These are phyloP conservation scores for Naematelia encephala DNA, from an alignment of 768 basidiomycete genomes.

Conservation along the genomic window DNA sequence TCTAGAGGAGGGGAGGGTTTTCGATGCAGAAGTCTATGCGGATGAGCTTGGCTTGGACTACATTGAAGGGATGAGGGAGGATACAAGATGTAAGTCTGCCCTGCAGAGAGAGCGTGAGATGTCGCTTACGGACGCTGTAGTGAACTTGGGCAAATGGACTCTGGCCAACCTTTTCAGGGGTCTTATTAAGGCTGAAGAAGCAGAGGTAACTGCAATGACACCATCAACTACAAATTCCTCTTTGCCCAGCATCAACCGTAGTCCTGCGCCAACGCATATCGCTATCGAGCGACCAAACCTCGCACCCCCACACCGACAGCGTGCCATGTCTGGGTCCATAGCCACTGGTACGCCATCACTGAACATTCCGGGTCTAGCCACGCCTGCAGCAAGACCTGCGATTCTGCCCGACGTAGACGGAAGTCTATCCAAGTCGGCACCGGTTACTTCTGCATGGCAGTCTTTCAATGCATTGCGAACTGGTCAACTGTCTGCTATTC, in stretches of 20 bases:
- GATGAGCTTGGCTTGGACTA: conserved; percentile 76
- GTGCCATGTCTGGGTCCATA: conserved; percentile 38
- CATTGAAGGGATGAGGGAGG: conserved; percentile 67
- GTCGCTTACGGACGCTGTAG: conserved; percentile 52
- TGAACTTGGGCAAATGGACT: conserved; percentile 90
- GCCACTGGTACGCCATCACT: conserved; percentile 45
- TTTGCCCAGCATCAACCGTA: conserved; percentile 20
- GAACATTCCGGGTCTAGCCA: conserved; percentile 58
- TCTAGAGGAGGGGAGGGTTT: conserved; percentile 71
- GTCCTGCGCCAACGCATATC: conserved; percentile 43
- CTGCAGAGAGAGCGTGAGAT: too few relatives aligned
- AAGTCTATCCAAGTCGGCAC: conserved; percentile 32
- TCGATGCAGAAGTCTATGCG: conserved; percentile 91
- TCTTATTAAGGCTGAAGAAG: conserved; percentile 47
- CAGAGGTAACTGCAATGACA: conserved; percentile 22
- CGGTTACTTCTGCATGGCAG: conserved; percentile 20
- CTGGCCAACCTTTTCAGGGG: conserved; percentile 75
- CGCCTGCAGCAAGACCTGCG: conserved; percentile 57
- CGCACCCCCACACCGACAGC: conserved; percentile 34
- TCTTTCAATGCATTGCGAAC: conserved; percentile 32
- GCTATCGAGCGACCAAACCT: conserved; percentile 36
- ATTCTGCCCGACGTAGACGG: conserved; percentile 50
- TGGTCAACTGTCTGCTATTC: conserved; percentile 50
- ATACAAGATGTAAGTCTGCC: conserved; percentile 76
- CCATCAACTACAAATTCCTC: conserved; percentile 17